Percentiles rank a stretch among this genome's conserved stretches.
Conservation (phyloP, 148 eudicot genomes). For the Cornus kousa region DNA sequence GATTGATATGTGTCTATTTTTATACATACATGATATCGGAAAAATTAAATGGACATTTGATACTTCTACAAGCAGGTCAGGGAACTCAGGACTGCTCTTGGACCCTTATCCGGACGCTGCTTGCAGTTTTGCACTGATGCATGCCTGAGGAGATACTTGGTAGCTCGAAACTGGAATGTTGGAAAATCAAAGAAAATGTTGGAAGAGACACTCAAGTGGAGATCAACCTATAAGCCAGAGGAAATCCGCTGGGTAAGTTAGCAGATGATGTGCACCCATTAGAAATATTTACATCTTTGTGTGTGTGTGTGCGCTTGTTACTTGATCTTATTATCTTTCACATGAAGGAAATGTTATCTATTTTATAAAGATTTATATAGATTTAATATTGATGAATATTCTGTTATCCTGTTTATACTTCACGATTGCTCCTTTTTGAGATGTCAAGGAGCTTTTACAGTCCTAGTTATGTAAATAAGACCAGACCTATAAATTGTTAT, state of each 20-base stretch:
- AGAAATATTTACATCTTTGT: neutral
- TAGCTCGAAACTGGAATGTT: slow-evolving; percentile 88
- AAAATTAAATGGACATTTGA: neutral
- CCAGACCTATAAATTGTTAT: neutral
- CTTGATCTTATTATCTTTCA: neutral
- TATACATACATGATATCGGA: neutral
- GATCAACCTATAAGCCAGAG: slow-evolving; percentile 81
- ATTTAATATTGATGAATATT: neutral
- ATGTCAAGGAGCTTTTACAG: neutral
- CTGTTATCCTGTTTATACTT: too few species aligned
- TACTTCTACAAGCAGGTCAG: slow-evolving; percentile 35
- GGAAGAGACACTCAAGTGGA: slow-evolving; percentile 84
- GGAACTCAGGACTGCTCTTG: slow-evolving; percentile 64
- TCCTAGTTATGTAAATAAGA: neutral
- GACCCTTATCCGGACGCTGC: slow-evolving; percentile 57
- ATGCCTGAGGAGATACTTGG: slow-evolving; percentile 78
- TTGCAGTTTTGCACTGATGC: slow-evolving; percentile 66
- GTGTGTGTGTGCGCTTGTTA: neutral
- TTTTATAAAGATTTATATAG: too few species aligned
- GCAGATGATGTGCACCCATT: neutral
- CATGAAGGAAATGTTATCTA: neutral
- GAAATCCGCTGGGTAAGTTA: slow-evolving; percentile 87
- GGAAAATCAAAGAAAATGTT: slow-evolving; percentile 84
- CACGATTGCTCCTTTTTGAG: neutral
- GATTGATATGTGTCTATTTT: neutral